Base-by-base conservation (phyloP, 768 basidiomycete genomes). In the Naganishia kalamii region DNA sequence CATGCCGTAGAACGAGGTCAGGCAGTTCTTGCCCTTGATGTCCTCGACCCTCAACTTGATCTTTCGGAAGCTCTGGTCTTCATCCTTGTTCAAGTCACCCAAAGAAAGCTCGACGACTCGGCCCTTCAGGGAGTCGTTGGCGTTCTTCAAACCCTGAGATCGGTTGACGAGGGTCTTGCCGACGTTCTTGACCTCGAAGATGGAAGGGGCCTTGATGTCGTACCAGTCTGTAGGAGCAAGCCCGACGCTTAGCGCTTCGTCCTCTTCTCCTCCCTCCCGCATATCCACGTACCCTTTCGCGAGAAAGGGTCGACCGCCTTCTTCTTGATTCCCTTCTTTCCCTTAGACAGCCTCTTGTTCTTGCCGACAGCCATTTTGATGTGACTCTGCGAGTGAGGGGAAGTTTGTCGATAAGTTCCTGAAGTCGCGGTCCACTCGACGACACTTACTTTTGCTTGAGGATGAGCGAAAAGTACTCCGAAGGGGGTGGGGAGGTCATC, bases 1-100 rank as follows among this genome's bases (percentile, higher is more conserved):
- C 94, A 99, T 98, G 79, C 96, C 96, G 81, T 94, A 89, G 90
- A 99, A 99, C 82, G 93, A 94, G 80, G 96, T 98, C 63, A 98
- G 85, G 84, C 92, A 96, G 84, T 92, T 96, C 84, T 93, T 94
- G 82, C 96, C 96, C 66, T 75, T 72, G 49, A 80, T 72, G 69
- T 80, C 79, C 78, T 97, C 93, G 76, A 98, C 85, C 77, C 92
- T 90, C 80, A 99, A 87, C 83, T 93, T 92, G 80, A 99, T 93
- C 86, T 99, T 98, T 78, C 96, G 87, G 90, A 93, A 99, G 63
- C 91, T 87, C 78, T 97, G 92, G 78, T 99, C 96, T 83, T 98
- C 96, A 77, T 99, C 96, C 83, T 96, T 96, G 86, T 92, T 93
- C 68, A 99, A 87, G 80, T 99, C 96, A 65, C 87, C 96, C 63